Evolutionary conservation across 2,329 filamentous ascomycete species (phyloP).

Genomic region (Beauveria australis): DNA sequence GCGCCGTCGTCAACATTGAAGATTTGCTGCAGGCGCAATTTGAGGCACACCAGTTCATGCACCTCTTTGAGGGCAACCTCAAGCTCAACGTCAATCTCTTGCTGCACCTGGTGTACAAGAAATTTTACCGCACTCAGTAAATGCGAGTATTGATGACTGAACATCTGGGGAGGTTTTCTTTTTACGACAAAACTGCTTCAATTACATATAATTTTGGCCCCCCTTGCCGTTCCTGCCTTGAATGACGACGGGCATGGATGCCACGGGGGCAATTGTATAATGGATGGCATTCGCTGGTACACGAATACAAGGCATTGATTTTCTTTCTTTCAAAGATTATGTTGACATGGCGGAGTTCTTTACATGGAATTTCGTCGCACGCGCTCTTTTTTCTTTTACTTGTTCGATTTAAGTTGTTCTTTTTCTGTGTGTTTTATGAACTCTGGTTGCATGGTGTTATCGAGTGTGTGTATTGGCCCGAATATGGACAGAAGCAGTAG

Average conservation of each 20-base stretch:
- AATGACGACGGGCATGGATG: not conserved
- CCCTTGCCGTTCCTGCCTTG: not conserved
- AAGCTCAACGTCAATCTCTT: slow-evolving; percentile 94
- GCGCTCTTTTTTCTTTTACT: not conserved
- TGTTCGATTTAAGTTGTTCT: not conserved
- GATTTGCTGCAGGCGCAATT: slow-evolving; percentile 95
- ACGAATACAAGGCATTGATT: not conserved
- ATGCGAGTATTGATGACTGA: too few relatives aligned
- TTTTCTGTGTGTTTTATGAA: not conserved
- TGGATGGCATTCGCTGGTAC: slow-evolving; percentile 1
- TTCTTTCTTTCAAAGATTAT: not conserved
- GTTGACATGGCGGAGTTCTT: not conserved
- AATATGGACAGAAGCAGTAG: not conserved
- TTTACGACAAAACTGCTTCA: not conserved
- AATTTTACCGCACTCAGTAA: slow-evolving; percentile 78
- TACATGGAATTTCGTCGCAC: not conserved
- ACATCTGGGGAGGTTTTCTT: not conserved
- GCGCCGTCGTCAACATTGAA: slow-evolving; percentile 80
- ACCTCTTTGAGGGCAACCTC: slow-evolving; percentile 77
- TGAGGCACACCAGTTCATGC: slow-evolving; percentile 93
- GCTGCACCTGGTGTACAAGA: slow-evolving; percentile 95
- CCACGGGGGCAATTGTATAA: slow-evolving; percentile 1
- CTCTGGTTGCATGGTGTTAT: slow-evolving; percentile 1
- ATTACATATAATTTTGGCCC: slow-evolving; percentile 1
- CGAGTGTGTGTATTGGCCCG: not conserved